Evolutionary conservation across 208 protist species (phyloP).

Genomic region (Crithidia sp.): DNA sequence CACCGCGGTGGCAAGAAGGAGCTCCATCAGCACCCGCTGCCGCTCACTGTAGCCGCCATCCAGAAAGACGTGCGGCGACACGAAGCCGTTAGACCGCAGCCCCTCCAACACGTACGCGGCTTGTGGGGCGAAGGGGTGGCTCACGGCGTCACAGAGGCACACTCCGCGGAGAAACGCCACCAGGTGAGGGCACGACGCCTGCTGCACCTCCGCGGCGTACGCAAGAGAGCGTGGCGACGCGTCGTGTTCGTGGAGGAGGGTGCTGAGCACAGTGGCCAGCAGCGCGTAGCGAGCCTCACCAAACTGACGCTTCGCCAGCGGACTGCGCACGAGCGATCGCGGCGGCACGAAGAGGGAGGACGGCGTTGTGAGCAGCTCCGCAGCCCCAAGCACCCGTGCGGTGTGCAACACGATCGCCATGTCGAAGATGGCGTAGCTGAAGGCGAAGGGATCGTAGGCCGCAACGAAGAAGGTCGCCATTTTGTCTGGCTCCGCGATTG

Average conservation of each 20-base stretch:
- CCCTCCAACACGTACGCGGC: constrained; percentile 42
- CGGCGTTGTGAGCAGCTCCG: constrained; percentile 19
- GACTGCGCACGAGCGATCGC: constrained; percentile 21
- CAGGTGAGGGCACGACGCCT: constrained; percentile 15
- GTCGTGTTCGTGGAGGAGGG: constrained; percentile 40
- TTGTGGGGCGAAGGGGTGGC: constrained; percentile 41
- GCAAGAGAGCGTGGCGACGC: constrained; percentile 17
- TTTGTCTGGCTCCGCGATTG: constrained; percentile 34
- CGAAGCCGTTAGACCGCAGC: constrained; percentile 34
- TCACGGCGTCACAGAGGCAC: constrained; percentile 25
- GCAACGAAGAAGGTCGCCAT: constrained; percentile 26
- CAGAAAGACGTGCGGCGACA: constrained; percentile 33
- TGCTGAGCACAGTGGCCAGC: constrained; percentile 21
- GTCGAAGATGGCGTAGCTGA: constrained; percentile 57
- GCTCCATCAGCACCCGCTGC: constrained; percentile 5
- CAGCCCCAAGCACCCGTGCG: constrained; percentile 1
- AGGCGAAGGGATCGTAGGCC: constrained; percentile 38
- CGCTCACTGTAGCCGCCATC: constrained; percentile 40
- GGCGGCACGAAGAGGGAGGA: constrained; percentile 34
- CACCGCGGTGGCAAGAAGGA: constrained; percentile 13
- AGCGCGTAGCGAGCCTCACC: constrained; percentile 13
- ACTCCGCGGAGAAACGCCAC: constrained; percentile 46
- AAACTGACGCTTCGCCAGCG: constrained; percentile 4
- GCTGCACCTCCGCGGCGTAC: not conserved
- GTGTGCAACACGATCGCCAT: constrained; percentile 31